These are phyloP conservation scores for Candida silvatica DNA, from an alignment of 805 yeast genomes.

Conservation along the genomic window DNA sequence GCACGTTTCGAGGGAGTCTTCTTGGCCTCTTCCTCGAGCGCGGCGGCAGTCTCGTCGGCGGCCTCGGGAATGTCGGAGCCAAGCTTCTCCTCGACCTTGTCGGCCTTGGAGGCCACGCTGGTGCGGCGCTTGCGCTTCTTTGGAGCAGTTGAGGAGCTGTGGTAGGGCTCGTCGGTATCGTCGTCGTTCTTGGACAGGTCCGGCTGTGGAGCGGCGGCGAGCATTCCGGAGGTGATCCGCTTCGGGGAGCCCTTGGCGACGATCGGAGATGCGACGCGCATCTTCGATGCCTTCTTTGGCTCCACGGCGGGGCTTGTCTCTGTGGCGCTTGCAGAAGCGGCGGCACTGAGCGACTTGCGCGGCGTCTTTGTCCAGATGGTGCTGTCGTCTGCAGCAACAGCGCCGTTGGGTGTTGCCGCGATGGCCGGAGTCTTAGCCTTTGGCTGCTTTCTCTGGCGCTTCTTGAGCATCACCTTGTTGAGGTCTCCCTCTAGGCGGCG, in stretches of 20 bases:
- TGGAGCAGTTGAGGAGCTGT: slow-evolving; percentile 9
- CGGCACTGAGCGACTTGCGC: background rate
- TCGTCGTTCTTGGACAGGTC: slow-evolving; percentile 24
- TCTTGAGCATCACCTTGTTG: slow-evolving; percentile 23
- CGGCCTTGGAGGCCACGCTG: slow-evolving; percentile 24
- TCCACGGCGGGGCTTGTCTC: slow-evolving; percentile 2
- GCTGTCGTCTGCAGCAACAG: background rate
- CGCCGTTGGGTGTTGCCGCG: slow-evolving; percentile 10
- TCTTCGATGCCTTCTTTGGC: slow-evolving; percentile 17
- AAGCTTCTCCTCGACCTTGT: slow-evolving; percentile 13
- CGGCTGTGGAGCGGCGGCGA: slow-evolving; percentile 20
- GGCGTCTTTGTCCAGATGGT: background rate
- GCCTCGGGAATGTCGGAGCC: slow-evolving; percentile 19
- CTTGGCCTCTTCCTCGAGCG: slow-evolving; percentile 9
- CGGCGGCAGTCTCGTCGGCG: slow-evolving; percentile 22
- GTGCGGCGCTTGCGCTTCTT: slow-evolving; percentile 11
- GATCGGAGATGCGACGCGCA: slow-evolving; percentile 22
- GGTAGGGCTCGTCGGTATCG: slow-evolving; percentile 11
- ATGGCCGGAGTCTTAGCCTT: slow-evolving; percentile 9
- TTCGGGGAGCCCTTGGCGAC: slow-evolving; percentile 26
- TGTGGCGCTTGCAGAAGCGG: background rate
- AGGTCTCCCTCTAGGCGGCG: slow-evolving; percentile 17
- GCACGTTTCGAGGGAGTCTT: slow-evolving; percentile 4
- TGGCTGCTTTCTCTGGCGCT: slow-evolving; percentile 15
- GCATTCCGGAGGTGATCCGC: slow-evolving; percentile 30